Percentiles rank a stretch among this genome's conserved stretches.
These are phyloP conservation scores for Nemania sp. DNA, from an alignment of 2,329 filamentous ascomycete genomes.

Conservation along the genomic window DNA sequence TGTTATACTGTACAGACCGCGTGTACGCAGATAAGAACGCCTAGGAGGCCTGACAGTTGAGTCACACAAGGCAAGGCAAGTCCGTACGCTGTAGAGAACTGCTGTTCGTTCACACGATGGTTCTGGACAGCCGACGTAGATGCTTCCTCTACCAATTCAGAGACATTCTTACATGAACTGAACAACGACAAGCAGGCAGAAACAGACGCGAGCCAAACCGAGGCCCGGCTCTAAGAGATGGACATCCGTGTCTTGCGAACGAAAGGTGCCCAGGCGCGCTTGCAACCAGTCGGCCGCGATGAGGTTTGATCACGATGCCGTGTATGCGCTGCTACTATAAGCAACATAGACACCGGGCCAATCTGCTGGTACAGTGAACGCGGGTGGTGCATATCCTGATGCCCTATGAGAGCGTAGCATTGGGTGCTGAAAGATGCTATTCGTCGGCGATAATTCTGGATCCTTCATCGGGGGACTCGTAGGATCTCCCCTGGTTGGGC, in stretches of 20 bases:
- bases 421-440: slow-evolving; percentile 40
- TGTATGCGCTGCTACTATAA: slow-evolving; percentile 32
- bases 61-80: slow-evolving; percentile 13
- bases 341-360: slow-evolving; percentile 46
- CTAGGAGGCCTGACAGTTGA: not conserved
- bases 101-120: not conserved
- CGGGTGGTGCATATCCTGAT: slow-evolving; percentile 45
- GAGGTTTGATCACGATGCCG: slow-evolving; percentile 22
- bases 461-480: slow-evolving; percentile 24
- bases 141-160: not conserved
- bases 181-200: not conserved
- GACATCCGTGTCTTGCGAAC: slow-evolving; percentile 1
- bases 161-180: not conserved
- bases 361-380: slow-evolving; percentile 47
- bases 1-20: slow-evolving; percentile 3
- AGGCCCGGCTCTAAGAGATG: slow-evolving; percentile 4
- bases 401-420: slow-evolving; percentile 45
- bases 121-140: not conserved
- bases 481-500: slow-evolving; percentile 35
- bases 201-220: not conserved
- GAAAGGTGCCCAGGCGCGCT: slow-evolving; percentile 4
- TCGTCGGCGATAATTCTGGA: slow-evolving; percentile 38
- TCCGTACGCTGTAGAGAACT: not conserved
- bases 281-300: not conserved
- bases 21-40: not conserved